Evolutionary conservation across 176 grass and related monocot genomes (phyloP), one percentile per base, ranked within the genome.

Genomic region (Zoysia japonica): DNA sequence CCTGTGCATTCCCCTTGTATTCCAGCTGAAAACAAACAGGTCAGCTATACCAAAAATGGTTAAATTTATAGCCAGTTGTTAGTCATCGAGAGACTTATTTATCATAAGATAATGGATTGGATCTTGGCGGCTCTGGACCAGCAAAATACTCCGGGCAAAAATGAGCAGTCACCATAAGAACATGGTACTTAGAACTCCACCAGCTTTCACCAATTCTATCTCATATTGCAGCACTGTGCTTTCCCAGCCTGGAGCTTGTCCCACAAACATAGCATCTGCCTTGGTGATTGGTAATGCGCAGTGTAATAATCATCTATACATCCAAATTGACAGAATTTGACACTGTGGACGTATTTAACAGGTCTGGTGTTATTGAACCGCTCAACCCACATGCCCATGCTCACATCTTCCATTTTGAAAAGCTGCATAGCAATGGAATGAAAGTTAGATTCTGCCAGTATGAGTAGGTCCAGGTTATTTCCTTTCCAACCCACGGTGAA

Each of bases 191-290:
- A 39, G 28, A 63, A 63, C 20, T 37, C 9, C 42, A 71, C 60
- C 73, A 54, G 11, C 8, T 78, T 47, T 47, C 51, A 64, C 54
- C 51, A 16, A n/a, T 74, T 74, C 87, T 88, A 97, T 92, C 91
- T 89, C 94, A 94, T 94, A 68, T 94, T 94, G 85, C 94, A 97
- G 55, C 94, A 97, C 40, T 87, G 82, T 11, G 94, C 86, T 78
- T 71, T 90, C 44, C 94, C 89, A 45, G 83, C 57, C 76, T 84
- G 85, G 60, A 97, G 75, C 74, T 97, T 97, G 77, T 94, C 87
- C 94, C 94, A 97, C 87, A 97, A 75, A 91, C 94, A 97, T 11
- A 91, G n/a, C 94, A 97, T 97, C 80, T 94, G 94, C 89, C 89
- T 87, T 0, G 89, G 94, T 6, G 94, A 97, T 65, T 97, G 94